Conservation (phyloP, 768 basidiomycete species). For the Porphyrellus cyaneotinctus region DNA sequence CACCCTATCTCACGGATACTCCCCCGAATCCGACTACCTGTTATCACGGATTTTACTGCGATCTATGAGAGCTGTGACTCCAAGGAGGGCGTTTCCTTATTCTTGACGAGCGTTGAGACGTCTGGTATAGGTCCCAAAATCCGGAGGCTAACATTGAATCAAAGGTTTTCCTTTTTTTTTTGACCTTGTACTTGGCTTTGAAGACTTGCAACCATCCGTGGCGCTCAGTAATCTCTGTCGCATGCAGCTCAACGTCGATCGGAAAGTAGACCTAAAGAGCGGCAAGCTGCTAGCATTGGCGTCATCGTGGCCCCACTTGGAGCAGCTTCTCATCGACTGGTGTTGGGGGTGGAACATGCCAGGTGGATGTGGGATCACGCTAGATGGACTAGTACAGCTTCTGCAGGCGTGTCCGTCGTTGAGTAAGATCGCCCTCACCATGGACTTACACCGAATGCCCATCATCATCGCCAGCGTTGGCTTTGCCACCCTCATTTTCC, state of each 20-base stretch:
- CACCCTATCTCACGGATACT: not conserved
- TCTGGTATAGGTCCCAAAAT: not conserved
- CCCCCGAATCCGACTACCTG: not conserved
- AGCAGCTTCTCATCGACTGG: not conserved
- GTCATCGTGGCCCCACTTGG: conserved; percentile 6
- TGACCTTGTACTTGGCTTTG: not conserved
- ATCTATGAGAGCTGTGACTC: no score
- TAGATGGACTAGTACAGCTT: not conserved
- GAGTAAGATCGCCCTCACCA: not conserved
- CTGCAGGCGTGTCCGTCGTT: not conserved
- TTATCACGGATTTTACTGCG: not conserved
- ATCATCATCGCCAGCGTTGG: not conserved
- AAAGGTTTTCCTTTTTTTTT: not conserved
- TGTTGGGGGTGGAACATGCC: conserved; percentile 3
- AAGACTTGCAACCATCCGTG: conserved; percentile 2
- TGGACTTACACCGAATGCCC: not conserved
- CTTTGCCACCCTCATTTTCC: not conserved
- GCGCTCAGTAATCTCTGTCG: not conserved
- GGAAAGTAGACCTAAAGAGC: not conserved
- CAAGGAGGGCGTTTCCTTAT: not conserved
- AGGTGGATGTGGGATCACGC: not conserved
- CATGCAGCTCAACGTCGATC: not conserved
- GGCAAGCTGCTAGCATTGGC: not conserved
- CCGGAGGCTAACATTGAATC: not conserved
- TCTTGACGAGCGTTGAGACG: not conserved